Conservation (phyloP, 139 green algal species). For the Coccomyxa sp. region DNA sequence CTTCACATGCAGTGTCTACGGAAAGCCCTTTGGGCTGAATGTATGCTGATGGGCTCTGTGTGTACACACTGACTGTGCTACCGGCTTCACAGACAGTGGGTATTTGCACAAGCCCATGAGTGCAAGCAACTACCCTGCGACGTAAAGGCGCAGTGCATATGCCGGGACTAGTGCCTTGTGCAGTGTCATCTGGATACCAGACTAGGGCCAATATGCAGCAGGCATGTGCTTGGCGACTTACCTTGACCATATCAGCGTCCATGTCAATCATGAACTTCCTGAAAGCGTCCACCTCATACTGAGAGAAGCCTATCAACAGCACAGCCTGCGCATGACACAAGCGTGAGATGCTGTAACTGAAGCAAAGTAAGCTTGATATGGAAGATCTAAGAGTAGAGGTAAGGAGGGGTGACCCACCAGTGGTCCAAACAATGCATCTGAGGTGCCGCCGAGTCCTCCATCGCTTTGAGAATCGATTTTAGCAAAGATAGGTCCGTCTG, state of each 20-base stretch:
- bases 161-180: no score
- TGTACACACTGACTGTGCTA: no score
- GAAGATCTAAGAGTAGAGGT: no score
- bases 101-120: no score
- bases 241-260: conserved; percentile 23
- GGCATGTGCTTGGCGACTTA: not conserved
- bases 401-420: no score
- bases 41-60: not conserved
- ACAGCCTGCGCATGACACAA: conserved; percentile 6
- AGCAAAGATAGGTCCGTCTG: conserved; percentile 5
- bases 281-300: conserved; percentile 14
- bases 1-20: not conserved
- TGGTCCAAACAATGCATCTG: conserved; percentile 9
- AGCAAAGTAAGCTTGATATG: no score
- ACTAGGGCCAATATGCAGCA: no score
- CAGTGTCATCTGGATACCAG: no score
- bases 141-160: no score
- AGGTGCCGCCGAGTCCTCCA: conserved; percentile 9
- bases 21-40: not conserved
- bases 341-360: not conserved
- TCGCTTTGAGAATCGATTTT: conserved; percentile 10
- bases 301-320: conserved; percentile 1
- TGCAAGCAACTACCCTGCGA: no score
- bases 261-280: conserved; percentile 15
- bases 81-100: no score